Conservation (phyloP, 1,284 basidiomycete genomes). For the Tilletia walkeri region DNA sequence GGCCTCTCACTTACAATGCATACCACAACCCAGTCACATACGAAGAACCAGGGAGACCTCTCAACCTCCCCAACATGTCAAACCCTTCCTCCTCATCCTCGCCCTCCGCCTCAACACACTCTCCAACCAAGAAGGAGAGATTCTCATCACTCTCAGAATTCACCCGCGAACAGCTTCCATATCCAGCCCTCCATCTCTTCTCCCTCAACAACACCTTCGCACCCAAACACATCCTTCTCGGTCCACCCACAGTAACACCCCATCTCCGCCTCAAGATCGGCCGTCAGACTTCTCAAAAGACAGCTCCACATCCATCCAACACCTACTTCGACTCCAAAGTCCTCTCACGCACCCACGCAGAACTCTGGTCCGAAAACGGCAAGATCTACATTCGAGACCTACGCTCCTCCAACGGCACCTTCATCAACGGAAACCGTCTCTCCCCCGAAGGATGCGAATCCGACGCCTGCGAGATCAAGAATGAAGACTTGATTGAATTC, state of each 20-base stretch:
- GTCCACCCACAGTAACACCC: slow-evolving; percentile 58
- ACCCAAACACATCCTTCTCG: slow-evolving; percentile 89
- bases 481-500: slow-evolving; percentile 92
- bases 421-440: slow-evolving; percentile 91
- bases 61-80: neutral
- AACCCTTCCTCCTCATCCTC: neutral
- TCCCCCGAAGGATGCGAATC: slow-evolving; percentile 87
- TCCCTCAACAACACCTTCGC: slow-evolving; percentile 94
- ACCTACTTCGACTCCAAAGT: slow-evolving; percentile 99
- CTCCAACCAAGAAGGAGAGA: too few species aligned
- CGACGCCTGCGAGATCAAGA: slow-evolving; percentile 88
- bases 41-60: slow-evolving; percentile 7
- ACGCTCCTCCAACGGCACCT: slow-evolving; percentile 96
- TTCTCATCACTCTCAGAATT: neutral
- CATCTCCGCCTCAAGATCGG: slow-evolving; percentile 78
- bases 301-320: slow-evolving; percentile 87
- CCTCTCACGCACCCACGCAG: slow-evolving; percentile 89
- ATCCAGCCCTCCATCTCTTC: slow-evolving; percentile 64
- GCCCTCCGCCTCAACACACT: neutral
- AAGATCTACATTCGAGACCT: slow-evolving; percentile 98
- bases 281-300: slow-evolving; percentile 93
- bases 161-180: slow-evolving; percentile 26
- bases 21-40: slow-evolving; percentile 16
- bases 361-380: slow-evolving; percentile 89
- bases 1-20: slow-evolving; percentile 2